A percentile compares a stretch with the other conserved stretches of the same genome.
These are phyloP conservation scores for Lycium ferocissimum DNA, from an alignment of 257 asterid genomes.

Conservation along the genomic window DNA sequence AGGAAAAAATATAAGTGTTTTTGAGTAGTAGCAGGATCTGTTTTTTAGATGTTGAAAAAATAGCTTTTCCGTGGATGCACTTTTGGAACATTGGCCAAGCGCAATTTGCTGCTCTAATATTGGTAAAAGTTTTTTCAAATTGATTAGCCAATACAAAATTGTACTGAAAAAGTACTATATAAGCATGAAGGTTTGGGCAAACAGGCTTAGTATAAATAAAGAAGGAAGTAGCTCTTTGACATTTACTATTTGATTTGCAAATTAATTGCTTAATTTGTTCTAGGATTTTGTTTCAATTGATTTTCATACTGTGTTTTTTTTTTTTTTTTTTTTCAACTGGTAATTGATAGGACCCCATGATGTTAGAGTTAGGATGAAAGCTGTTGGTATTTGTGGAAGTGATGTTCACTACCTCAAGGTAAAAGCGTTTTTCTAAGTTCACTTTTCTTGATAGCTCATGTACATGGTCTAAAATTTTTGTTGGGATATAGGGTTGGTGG, in stretches of 20 bases:
- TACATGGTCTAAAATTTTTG: neutral
- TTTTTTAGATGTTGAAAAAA: too few relatives aligned
- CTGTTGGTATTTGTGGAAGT: slow-evolving; percentile 98
- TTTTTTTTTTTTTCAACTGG: neutral
- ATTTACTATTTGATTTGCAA: neutral
- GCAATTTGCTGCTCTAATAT: too few relatives aligned
- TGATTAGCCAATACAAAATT: too few relatives aligned
- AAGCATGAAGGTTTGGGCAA: too few relatives aligned
- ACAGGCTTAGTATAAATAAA: neutral
- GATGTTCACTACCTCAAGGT: slow-evolving; percentile 97
- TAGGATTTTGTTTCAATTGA: neutral
- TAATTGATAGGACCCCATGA: slow-evolving; percentile 68
- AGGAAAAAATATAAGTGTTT: too few relatives aligned
- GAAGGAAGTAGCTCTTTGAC: neutral
- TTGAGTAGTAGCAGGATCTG: too few relatives aligned
- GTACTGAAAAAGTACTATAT: too few relatives aligned
- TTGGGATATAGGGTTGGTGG: neutral
- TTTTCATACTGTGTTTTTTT: neutral
- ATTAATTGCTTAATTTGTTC: neutral
- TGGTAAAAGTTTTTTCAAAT: too few relatives aligned
- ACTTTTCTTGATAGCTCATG: neutral
- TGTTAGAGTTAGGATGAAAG: slow-evolving; percentile 89
- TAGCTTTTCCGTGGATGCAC: too few relatives aligned
- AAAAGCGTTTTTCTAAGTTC: neutral
- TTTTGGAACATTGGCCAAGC: too few relatives aligned